Percentiles rank a stretch among this genome's conserved stretches.
Evolutionary conservation across 192 early-diverging fungal species (phyloP).

Genomic region (Coemansia sp.): DNA sequence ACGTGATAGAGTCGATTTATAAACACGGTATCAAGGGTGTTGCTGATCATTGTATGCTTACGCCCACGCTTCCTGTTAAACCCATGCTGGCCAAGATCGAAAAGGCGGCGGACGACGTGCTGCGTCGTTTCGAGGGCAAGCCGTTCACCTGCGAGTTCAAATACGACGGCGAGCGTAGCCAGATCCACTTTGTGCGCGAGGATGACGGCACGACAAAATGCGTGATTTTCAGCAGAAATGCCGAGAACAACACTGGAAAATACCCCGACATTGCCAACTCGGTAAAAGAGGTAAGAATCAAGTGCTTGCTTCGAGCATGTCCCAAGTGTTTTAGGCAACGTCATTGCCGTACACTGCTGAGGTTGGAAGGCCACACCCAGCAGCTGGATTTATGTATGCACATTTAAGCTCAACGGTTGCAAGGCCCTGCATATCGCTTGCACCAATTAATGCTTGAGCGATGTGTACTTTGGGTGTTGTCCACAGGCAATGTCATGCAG

Average conservation of each 20-base stretch:
- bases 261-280: conserved; percentile 92
- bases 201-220: conserved; percentile 64
- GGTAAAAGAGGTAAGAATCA: conserved; percentile 64
- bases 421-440: background rate
- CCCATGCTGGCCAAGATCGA: conserved; percentile 99
- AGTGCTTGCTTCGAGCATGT: background rate
- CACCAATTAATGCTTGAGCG: conserved; percentile 5
- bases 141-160: conserved; percentile 98
- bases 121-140: conserved; percentile 91
- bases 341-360: background rate
- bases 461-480: background rate
- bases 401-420: background rate
- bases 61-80: conserved; percentile 94
- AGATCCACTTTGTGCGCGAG: conserved; percentile 78
- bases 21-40: conserved; percentile 72
- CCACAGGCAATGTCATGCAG: background rate
- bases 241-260: conserved; percentile 89
- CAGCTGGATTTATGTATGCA: background rate
- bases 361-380: background rate
- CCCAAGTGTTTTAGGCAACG: too few relatives aligned
- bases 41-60: conserved; percentile 80
- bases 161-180: conserved; percentile 96
- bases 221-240: conserved; percentile 92
- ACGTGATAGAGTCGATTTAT: conserved; percentile 84
- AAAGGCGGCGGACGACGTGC: conserved; percentile 86